These are phyloP conservation scores for Cornus controversa DNA, from an alignment of 148 eudicot genomes.

Conservation along the genomic window DNA sequence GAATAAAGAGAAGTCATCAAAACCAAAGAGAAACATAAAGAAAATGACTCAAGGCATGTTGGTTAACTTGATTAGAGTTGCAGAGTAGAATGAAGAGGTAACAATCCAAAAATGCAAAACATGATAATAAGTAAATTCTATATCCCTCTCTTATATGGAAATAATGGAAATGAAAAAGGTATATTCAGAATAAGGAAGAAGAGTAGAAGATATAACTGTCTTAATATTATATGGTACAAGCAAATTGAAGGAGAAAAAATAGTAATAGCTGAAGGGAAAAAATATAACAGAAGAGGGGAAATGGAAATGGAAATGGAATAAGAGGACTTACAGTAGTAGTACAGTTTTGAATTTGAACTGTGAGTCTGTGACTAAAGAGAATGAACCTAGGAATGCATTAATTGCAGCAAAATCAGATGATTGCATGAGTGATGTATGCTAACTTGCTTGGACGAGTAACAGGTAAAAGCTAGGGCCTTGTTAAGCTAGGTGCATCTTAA, in stretches of 20 bases:
- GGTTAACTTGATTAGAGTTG: background rate
- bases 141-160: background rate
- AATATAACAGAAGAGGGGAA: background rate
- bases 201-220: background rate
- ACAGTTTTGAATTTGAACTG: background rate
- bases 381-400: background rate
- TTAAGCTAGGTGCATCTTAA: background rate
- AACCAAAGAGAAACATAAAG: background rate
- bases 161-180: background rate
- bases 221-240: background rate
- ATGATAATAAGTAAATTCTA: background rate
- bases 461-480: background rate
- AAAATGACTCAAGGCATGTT: background rate
- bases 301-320: background rate
- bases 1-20: background rate
- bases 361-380: background rate
- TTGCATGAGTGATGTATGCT: background rate
- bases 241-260: constrained; percentile 1
- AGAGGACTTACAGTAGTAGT: no score
- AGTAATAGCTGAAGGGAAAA: background rate
- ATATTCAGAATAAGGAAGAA: background rate
- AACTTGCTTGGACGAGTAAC: background rate
- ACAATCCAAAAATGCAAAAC: background rate
- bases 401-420: background rate
- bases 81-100: background rate